These are phyloP conservation scores for Aspergillus sp. DNA, from an alignment of 2,329 filamentous ascomycete genomes.

Conservation along the genomic window DNA sequence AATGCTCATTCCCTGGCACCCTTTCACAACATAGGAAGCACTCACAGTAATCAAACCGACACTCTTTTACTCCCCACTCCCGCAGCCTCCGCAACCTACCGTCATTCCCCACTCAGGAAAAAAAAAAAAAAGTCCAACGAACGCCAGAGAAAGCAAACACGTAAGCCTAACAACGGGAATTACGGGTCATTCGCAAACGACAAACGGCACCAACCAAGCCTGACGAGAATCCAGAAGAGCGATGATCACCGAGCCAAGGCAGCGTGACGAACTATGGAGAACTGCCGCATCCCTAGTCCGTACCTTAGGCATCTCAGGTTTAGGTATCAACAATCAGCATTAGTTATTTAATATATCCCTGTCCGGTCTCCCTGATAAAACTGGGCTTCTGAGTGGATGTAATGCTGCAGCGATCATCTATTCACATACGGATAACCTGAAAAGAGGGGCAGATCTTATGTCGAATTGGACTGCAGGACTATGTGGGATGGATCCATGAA, in stretches of 20 bases:
- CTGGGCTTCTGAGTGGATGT: neutral
- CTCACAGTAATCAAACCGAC: neutral
- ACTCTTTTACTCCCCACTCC: too few relatives aligned
- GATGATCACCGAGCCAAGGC: neutral
- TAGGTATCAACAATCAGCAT: too few relatives aligned
- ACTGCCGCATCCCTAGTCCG: neutral
- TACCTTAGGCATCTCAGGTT: neutral
- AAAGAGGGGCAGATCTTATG: too few relatives aligned
- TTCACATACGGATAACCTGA: neutral
- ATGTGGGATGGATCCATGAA: too few relatives aligned
- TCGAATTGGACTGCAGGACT: too few relatives aligned
- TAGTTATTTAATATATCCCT: neutral
- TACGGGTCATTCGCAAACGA: neutral
- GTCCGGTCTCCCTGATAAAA: neutral
- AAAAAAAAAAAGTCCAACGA: neutral
- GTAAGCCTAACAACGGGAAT: neutral
- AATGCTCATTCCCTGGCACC: too few relatives aligned
- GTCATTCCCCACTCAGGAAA: neutral
- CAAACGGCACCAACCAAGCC: neutral
- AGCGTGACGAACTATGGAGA: neutral
- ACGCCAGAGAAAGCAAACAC: neutral
- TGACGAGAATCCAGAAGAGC: neutral
- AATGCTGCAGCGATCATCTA: neutral
- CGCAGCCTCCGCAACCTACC: neutral
- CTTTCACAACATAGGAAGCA: neutral